Base-by-base conservation (phyloP, 2,329 filamentous ascomycete genomes). In the Penicillium griseofulvum region DNA sequence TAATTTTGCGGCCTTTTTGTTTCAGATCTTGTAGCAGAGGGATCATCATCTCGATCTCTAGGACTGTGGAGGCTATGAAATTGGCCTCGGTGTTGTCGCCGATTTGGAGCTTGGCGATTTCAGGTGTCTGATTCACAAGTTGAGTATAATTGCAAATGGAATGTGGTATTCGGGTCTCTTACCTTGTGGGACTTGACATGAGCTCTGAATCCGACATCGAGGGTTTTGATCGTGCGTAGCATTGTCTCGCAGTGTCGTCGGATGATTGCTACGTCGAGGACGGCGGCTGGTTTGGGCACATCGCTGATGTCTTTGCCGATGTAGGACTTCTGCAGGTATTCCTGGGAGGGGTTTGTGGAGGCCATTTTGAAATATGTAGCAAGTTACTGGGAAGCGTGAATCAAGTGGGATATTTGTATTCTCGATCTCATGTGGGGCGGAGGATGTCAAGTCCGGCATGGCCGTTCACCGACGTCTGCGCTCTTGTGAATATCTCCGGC, bases 151-250 rank as follows among this genome's bases (percentile, higher is more conserved):
- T 19, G 5, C 16, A 28, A 16, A 14, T n/a, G 24, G 3, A 12
- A n/a, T 11, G 6, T 44, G 24, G 5, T 9, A 19, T 12, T 11
- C 7, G 16, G 8, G 1, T 0, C 4, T 52, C 66, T 52, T 72
- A 87, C 87, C 78, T 94, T 94, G 71, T 94, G 90, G 22, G 88
- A 91, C 74, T 94, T 94, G 56, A 93, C 84, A 70, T 94, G 90
- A 1, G 87, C 86, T 55, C 90, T 79, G 77, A 90, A 93, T 7
- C 80, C 81, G 24, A 92, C 78, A 0, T 80, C 77, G 14, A 92
- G 73, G 47, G 75, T 74, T 38, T 80, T 70, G 14, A 82, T 81
- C 0, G 88, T 83, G 12, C 84, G 77, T 7, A 91, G 81, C 88
- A 94, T 92, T 34, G 83, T 78, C 57, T 78, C 73, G 71, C 89